phyloP scores from a whole-genome alignment of 1,139 yeast genomes.

The Wickerhamiella infanticola region DNA sequence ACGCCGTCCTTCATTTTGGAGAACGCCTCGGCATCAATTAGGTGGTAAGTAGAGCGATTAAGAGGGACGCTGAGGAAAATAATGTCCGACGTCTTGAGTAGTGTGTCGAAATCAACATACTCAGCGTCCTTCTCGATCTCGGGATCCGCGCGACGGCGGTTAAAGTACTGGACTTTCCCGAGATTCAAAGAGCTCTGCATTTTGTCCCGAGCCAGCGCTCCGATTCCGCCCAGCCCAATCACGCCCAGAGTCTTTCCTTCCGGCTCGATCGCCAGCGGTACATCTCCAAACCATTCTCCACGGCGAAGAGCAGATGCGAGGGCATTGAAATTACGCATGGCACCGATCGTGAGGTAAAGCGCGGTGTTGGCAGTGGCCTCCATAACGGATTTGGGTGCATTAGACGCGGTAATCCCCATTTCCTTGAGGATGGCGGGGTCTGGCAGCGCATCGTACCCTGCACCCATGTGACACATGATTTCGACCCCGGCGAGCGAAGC shows the following conservation, averaged over 20 bases:
- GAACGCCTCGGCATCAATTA: constrained; percentile 37
- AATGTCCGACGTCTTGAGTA: constrained; percentile 39
- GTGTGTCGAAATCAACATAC: constrained; percentile 26
- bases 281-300: constrained; percentile 23
- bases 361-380: constrained; percentile 69
- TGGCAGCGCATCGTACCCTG: constrained; percentile 62
- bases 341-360: constrained; percentile 40
- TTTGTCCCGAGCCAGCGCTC: constrained; percentile 55
- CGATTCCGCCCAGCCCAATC: constrained; percentile 73
- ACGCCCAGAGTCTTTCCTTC: constrained; percentile 53
- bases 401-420: constrained; percentile 44
- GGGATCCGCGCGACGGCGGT: constrained; percentile 37
- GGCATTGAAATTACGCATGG: constrained; percentile 42
- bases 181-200: constrained; percentile 34
- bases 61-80: constrained; percentile 50
- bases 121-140: constrained; percentile 39
- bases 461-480: constrained; percentile 68
- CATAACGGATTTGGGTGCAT: constrained; percentile 54
- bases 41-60: constrained; percentile 34
- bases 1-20: constrained; percentile 47
- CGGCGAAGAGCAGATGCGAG: constrained; percentile 25
- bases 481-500: constrained; percentile 46
- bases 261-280: constrained; percentile 35
- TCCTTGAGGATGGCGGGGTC: constrained; percentile 35
- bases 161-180: constrained; percentile 44